phyloP scores from a whole-genome alignment of 306 rosid genomes.

The Sophora flavescens region DNA sequence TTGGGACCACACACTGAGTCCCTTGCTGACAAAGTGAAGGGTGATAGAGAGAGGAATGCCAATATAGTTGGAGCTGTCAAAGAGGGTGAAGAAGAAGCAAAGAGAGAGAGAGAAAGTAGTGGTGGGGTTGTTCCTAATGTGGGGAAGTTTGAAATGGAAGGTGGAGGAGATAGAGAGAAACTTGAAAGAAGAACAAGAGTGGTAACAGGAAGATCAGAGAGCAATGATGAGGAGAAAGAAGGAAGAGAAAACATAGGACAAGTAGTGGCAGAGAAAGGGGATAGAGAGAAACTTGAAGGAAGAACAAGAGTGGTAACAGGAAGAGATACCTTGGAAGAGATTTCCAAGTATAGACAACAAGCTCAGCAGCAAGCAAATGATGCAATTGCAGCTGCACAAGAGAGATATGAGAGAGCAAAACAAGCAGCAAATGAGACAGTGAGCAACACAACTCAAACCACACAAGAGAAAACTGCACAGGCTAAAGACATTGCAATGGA shows the following conservation, averaged over 20 bases:
- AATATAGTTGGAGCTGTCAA: conserved; percentile 33
- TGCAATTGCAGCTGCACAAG: conserved; percentile 57
- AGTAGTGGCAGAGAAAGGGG: conserved; percentile 38
- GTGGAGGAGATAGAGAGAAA: conserved; percentile 5
- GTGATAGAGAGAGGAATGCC: conserved; percentile 12
- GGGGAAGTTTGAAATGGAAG: conserved; percentile 45
- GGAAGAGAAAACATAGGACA: background rate
- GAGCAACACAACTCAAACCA: conserved; percentile 36
- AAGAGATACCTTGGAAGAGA: conserved; percentile 49
- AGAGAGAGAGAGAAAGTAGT: background rate
- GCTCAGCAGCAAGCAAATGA: conserved; percentile 55
- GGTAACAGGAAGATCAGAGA: conserved; percentile 11
- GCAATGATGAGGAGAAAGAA: background rate
- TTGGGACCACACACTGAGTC: conserved; percentile 56
- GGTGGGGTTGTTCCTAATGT: conserved; percentile 10
- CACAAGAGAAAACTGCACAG: conserved; percentile 42
- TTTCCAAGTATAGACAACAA: conserved; percentile 46
- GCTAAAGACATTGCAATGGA: conserved; percentile 36
- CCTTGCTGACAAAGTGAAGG: conserved; percentile 52
- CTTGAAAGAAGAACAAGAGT: conserved; percentile 33
- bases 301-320: conserved; percentile 37
- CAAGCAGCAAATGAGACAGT: conserved; percentile 50
- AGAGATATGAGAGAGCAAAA: conserved; percentile 55
- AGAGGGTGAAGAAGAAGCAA: conserved; percentile 29
- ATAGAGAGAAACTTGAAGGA: background rate